phyloP scores from a whole-genome alignment of 2,329 filamentous ascomycete species.

The Lachnellula subtilissima region DNA sequence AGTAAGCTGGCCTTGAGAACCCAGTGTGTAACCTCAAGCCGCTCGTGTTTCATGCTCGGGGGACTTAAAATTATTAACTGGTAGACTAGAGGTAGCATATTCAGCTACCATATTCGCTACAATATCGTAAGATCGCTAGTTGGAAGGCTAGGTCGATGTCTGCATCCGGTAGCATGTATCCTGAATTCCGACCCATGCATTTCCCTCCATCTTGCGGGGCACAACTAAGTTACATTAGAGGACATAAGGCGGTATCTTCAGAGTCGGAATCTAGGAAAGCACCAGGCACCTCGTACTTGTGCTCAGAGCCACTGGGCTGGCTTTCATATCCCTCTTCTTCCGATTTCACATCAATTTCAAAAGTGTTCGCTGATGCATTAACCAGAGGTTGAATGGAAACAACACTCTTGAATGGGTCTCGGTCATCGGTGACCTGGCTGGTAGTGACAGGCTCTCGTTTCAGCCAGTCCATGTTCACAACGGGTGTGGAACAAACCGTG shows the following conservation, averaged over 20 bases:
- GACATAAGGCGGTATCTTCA: neutral
- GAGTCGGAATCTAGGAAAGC: neutral
- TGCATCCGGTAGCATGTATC: no score
- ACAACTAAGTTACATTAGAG: neutral
- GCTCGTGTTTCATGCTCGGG: no score
- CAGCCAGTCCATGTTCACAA: neutral
- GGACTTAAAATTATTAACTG: no score
- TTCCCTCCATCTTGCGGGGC: neutral
- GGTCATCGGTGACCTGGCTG: neutral
- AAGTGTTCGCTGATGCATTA: neutral
- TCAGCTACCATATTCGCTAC: no score
- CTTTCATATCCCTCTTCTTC: neutral
- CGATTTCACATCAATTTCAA: neutral
- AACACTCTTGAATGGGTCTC: neutral
- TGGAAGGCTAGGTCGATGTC: no score
- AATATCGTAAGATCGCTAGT: no score
- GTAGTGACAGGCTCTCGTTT: neutral
- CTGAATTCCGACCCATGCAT: neutral
- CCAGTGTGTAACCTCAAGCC: no score
- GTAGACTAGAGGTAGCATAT: no score
- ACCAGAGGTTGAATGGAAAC: neutral
- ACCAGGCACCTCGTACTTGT: neutral
- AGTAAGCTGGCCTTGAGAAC: no score
- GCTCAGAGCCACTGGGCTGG: neutral
- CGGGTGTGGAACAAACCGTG: neutral